A percentile compares a stretch with the other conserved stretches of the same genome.
phyloP scores from a whole-genome alignment of 148 eudicot species.

The Talinum fruticosum region DNA sequence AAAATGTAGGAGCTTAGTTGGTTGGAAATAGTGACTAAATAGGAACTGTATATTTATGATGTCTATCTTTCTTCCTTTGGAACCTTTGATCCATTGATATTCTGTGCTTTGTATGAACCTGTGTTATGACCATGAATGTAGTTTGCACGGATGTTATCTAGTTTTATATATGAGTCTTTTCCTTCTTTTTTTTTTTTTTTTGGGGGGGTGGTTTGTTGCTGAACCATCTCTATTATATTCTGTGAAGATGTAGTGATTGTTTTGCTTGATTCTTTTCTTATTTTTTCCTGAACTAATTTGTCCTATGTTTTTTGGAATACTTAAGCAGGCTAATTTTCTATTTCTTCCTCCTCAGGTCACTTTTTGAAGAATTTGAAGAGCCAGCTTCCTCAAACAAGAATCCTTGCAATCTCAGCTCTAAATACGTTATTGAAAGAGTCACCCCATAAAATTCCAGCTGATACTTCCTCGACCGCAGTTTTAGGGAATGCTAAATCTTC shows the following conservation, averaged over 20 bases:
- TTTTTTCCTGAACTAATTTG: background rate
- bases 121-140: background rate
- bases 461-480: constrained; percentile 32
- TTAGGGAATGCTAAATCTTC: constrained; percentile 54
- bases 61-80: background rate
- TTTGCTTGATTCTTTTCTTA: background rate
- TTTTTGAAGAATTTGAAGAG: constrained; percentile 88
- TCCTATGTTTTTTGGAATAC: background rate
- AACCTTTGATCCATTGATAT: background rate
- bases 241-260: background rate
- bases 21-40: background rate
- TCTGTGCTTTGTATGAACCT: background rate
- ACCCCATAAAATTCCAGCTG: constrained; percentile 65
- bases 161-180: background rate
- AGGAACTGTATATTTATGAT: background rate
- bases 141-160: background rate
- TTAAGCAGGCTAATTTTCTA: background rate
- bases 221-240: background rate
- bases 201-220: background rate
- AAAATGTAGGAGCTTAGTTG: background rate
- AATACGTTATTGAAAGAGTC: constrained; percentile 89
- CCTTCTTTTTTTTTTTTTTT: background rate
- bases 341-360: constrained; percentile 58
- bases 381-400: constrained; percentile 95
- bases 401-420: constrained; percentile 95